phyloP scores from a whole-genome alignment of 2,329 filamentous ascomycete species.

The Fusarium secorum region DNA sequence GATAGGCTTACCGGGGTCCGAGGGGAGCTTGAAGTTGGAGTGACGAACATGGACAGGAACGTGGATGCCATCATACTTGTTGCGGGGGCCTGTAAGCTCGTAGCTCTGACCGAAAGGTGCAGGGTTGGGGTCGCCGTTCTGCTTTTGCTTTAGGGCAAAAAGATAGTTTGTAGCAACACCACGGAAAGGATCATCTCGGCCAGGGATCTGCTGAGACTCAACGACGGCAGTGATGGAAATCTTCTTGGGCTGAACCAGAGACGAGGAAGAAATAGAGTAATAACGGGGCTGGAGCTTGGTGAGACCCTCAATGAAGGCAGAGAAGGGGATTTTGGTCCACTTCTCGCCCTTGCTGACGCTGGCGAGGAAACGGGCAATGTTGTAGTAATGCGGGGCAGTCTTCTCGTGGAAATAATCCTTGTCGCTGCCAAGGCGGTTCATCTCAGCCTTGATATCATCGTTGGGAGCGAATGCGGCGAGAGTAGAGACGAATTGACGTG shows the following conservation, averaged over 20 bases:
- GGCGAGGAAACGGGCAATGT: slow-evolving; percentile 86
- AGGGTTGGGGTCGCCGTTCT: slow-evolving; percentile 84
- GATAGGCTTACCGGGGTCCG: slow-evolving; percentile 90
- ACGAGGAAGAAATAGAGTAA: slow-evolving; percentile 99
- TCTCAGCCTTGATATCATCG: slow-evolving; percentile 84
- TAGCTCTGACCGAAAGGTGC: slow-evolving; percentile 87
- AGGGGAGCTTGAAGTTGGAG: slow-evolving; percentile 99
- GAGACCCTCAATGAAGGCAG: slow-evolving; percentile 90
- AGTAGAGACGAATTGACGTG: slow-evolving; percentile 90
- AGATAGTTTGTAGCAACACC: slow-evolving; percentile 98
- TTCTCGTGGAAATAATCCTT: slow-evolving; percentile 95
- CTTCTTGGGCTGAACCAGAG: slow-evolving; percentile 90
- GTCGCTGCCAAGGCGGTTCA: slow-evolving; percentile 87
- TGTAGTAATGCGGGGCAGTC: slow-evolving; percentile 81
- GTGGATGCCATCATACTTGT: slow-evolving; percentile 96
- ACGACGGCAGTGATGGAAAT: slow-evolving; percentile 96
- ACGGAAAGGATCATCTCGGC: slow-evolving; percentile 81
- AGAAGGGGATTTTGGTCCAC: slow-evolving; percentile 90
- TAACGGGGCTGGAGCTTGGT: slow-evolving; percentile 97
- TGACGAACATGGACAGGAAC: slow-evolving; percentile 95
- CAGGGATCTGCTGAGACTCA: slow-evolving; percentile 80
- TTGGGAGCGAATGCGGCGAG: slow-evolving; percentile 89
- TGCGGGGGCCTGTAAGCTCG: slow-evolving; percentile 85
- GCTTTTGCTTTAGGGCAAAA: slow-evolving; percentile 93
- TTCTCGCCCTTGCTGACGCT: slow-evolving; percentile 74